phyloP scores from a whole-genome alignment of 225 moss, liverwort and hornwort genomes.

The Physcomitrellopsis africana region DNA sequence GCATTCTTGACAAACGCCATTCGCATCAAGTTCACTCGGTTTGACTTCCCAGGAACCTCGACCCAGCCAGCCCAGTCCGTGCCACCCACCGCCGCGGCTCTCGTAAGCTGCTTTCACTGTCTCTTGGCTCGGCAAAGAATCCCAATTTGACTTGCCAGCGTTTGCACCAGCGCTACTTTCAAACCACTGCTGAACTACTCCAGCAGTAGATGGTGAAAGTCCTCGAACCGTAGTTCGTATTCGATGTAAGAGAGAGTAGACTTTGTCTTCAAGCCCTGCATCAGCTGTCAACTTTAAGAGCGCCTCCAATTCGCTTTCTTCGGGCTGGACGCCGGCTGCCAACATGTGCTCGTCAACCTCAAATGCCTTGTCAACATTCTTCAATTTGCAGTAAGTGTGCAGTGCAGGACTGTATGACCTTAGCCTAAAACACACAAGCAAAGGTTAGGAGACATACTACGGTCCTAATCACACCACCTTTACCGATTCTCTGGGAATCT shows the following conservation, averaged over 20 bases:
- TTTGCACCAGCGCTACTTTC: conserved; percentile 48
- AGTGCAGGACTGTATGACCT: conserved; percentile 94
- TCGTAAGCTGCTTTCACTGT: conserved; percentile 63
- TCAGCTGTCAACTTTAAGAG: conserved; percentile 72
- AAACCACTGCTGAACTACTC: conserved; percentile 73
- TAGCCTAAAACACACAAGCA: conserved; percentile 42
- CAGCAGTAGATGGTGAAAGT: conserved; percentile 60
- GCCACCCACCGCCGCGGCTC: conserved; percentile 93
- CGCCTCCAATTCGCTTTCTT: conserved; percentile 83
- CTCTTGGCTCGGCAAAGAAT: conserved; percentile 44
- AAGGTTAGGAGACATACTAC: conserved; percentile 4
- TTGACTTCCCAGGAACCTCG: conserved; percentile 77
- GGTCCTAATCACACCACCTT: not conserved
- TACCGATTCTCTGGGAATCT: not conserved
- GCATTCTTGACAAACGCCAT: conserved; percentile 74
- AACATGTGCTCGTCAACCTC: conserved; percentile 92
- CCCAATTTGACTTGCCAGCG: conserved; percentile 56
- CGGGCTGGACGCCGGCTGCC: conserved; percentile 73
- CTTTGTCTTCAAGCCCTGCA: conserved; percentile 70
- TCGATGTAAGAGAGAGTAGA: conserved; percentile 82
- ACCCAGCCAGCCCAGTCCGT: conserved; percentile 93
- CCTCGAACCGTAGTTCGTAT: conserved; percentile 68
- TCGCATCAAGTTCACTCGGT: conserved; percentile 61
- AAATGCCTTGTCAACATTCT: conserved; percentile 78
- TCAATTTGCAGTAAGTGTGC: conserved; percentile 76